phyloP scores from a whole-genome alignment of 2,329 filamentous ascomycete genomes.

The Nectriaceae sp. region DNA sequence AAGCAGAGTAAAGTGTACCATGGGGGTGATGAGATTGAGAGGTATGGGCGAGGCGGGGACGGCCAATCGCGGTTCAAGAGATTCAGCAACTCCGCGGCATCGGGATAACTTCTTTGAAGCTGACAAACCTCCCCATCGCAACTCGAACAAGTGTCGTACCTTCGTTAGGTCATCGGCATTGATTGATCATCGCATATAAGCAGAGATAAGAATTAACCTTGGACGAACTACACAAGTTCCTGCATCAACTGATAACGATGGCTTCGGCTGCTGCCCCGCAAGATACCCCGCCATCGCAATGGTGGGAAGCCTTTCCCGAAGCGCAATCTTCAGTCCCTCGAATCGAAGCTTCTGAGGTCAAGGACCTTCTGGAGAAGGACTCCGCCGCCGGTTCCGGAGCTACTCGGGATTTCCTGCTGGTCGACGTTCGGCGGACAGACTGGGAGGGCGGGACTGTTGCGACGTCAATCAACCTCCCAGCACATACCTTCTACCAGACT shows the following conservation, averaged over 20 bases:
- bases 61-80: too few relatives aligned
- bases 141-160: too few relatives aligned
- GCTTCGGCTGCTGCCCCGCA: conserved; percentile 21
- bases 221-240: background rate
- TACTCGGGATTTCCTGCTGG: conserved; percentile 44
- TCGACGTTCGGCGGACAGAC: conserved; percentile 56
- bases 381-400: conserved; percentile 29
- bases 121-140: background rate
- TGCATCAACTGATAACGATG: conserved; percentile 13
- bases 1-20: too few relatives aligned
- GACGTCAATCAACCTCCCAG: conserved; percentile 59
- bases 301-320: conserved; percentile 46
- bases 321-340: conserved; percentile 40
- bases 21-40: too few relatives aligned
- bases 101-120: too few relatives aligned
- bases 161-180: too few relatives aligned
- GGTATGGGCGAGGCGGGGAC: too few relatives aligned
- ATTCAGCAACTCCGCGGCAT: too few relatives aligned
- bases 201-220: background rate
- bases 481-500: conserved; percentile 55
- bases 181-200: conserved; percentile 1
- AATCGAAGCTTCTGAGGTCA: conserved; percentile 43
- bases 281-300: conserved; percentile 25
- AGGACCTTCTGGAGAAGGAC: conserved; percentile 41
- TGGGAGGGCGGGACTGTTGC: conserved; percentile 61